These are phyloP conservation scores for Actinidia polygama DNA, from an alignment of 179 eudicot genomes.

Conservation along the genomic window DNA sequence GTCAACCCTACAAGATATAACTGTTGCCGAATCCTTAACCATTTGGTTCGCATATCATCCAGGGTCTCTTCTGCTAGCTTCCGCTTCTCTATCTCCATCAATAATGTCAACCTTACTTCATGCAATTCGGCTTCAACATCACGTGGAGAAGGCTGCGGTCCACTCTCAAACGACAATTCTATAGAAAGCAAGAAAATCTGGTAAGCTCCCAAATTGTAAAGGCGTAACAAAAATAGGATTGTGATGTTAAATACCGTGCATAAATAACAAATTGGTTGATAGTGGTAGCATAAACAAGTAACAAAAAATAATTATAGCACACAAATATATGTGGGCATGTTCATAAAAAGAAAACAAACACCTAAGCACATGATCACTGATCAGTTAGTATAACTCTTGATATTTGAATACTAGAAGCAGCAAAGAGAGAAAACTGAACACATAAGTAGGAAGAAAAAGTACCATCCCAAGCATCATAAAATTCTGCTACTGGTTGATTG, in stretches of 20 bases:
- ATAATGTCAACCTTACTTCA: slow-evolving; percentile 73
- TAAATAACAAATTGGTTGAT: neutral
- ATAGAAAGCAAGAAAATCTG: slow-evolving; percentile 23
- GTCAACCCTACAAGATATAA: slow-evolving; percentile 66
- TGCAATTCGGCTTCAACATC: slow-evolving; percentile 78
- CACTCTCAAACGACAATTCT: slow-evolving; percentile 87
- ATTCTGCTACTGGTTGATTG: slow-evolving; percentile 62
- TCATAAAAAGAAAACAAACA: neutral
- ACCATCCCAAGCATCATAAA: slow-evolving; percentile 99
- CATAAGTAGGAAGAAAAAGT: neutral
- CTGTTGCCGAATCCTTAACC: slow-evolving; percentile 64
- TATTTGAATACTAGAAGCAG: neutral
- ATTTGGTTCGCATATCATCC: slow-evolving; percentile 54
- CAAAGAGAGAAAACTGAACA: slow-evolving; percentile 6
- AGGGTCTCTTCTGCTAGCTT: slow-evolving; percentile 80
- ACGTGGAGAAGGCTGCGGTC: slow-evolving; percentile 43
- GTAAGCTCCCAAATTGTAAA: slow-evolving; percentile 11
- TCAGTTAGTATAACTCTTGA: neutral
- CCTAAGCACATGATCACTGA: neutral
- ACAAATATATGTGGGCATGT: neutral
- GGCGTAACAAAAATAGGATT: neutral
- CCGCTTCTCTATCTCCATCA: slow-evolving; percentile 89
- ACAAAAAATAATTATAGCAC: neutral
- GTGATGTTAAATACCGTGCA: neutral
- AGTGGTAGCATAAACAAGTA: no score